Evolutionary conservation across 2,329 filamentous ascomycete genomes (phyloP), one percentile per base, ranked within the genome.

Genomic region (Aspergillus terreus): DNA sequence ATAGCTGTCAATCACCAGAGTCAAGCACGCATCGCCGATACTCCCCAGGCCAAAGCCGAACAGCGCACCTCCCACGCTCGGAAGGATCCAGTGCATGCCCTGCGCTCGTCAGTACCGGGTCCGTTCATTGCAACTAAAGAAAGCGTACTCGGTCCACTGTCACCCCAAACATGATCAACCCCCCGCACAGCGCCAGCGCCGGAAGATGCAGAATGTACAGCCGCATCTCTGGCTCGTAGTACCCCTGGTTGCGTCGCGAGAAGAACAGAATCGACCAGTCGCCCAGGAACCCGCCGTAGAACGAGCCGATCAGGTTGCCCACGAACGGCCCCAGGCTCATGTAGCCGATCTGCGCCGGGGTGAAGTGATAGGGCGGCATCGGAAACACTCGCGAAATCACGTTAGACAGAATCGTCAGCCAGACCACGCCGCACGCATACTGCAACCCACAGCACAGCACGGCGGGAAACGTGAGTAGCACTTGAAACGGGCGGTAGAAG

Each of bases 201-300:
- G 72, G 70, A 2, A 66, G 32, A 40, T 62, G 62, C 5, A 50
- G 40, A 27, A 64, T 67, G 38, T 67, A 74, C 5, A 78, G 64
- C 2, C 76, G 68, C 69, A 78, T 78, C 59, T 79, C 77, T 1
- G 76, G 73, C 59, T 79, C 76, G 46, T 76, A 76, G 53, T 76
- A 72, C 36, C 76, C 76, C 30, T 67, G 66, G 55, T 78, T 77
- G 14, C 69, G 64, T 21, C 70, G 70, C 2, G 77, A 72, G 46
- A 77, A 67, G 33, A 62, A 64, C n/a, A 73, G 51, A 42, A 76
- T 71, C 0, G 65, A 65, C 62, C 65, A 66, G 44, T 78, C 74
- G 0, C 68, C 65, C 1, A 76, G 46, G 0, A 66, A 62, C 0
- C 74, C 75, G 2, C 71, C 73, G 44, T 74, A 74, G 0, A 76